Evolutionary conservation across 129 eudicot genomes (phyloP), one percentile per base, ranked within the genome.

Genomic region (Centrapalus pauciflorus): DNA sequence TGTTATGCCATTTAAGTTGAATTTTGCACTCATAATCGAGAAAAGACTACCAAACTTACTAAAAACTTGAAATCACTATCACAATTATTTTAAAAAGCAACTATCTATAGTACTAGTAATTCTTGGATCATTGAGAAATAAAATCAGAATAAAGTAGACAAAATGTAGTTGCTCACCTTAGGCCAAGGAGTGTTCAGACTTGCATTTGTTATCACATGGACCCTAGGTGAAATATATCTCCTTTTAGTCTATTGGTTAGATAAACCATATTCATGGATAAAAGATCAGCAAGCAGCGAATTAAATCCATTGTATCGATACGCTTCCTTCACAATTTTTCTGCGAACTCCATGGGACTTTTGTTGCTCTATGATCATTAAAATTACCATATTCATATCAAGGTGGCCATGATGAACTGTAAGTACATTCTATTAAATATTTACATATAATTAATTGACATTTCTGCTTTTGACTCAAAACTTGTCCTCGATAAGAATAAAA

Each of bases 161-260:
- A n/a, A 61, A 10, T 4, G 43, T 60, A 43, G n/a, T 43, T 54
- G 7, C 67, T 67, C 27, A 87, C 96, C 88, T 91, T 91, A 19
- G 96, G 90, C 95, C 96, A 91, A 12, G 95, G 89, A 14, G 85
- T 61, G 74, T 85, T 87, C 33, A 87, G 83, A 72, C 68, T 85
- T 55, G 98, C 88, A 81, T 83, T 91, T 20, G 96, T 66, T 51
- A 87, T 73, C 64, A 83, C 95, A 38, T 87, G 95, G 41, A 81
- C 77, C 13, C 96, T 96, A 32, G 96, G 85, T 40, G 85, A 61
- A 72, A 92, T 95, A 32, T 75, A 5, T 55, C 79, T 24, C 61
- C 80, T 61, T 77, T 77, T 5, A 82, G 85, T 66, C 98, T 77
- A 68, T 88, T 92, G 67, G 95, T 92, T 30, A 85, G 82, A 75